Evolutionary conservation across 352 stramenopile species (phyloP).

Genomic region (Phytophthora rubi): DNA sequence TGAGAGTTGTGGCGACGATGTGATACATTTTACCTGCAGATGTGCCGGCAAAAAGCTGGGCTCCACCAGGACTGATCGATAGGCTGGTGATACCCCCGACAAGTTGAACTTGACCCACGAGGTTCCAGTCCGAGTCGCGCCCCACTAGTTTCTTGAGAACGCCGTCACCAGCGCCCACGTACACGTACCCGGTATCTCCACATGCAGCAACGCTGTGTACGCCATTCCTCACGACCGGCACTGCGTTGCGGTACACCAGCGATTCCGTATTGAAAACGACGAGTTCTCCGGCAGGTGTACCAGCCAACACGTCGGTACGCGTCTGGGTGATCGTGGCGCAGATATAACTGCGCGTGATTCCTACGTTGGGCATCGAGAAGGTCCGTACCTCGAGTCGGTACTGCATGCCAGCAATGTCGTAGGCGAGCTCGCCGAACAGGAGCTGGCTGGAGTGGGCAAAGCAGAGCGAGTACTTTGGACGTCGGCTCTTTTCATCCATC

Average conservation of each 20-base stretch:
- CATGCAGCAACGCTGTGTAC: slow-evolving; percentile 83
- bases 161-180: slow-evolving; percentile 86
- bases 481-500: slow-evolving; percentile 71
- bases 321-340: slow-evolving; percentile 63
- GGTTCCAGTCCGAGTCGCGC: slow-evolving; percentile 79
- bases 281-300: slow-evolving; percentile 80
- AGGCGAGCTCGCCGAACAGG: slow-evolving; percentile 63
- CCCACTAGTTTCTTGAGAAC: slow-evolving; percentile 87
- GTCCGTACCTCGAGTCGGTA: slow-evolving; percentile 73
- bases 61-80: slow-evolving; percentile 60
- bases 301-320: slow-evolving; percentile 65
- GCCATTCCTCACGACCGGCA: slow-evolving; percentile 68
- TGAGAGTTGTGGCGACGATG: slow-evolving; percentile 56
- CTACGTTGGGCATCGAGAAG: slow-evolving; percentile 78
- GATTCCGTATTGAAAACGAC: slow-evolving; percentile 85
- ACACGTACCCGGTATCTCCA: slow-evolving; percentile 66
- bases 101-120: slow-evolving; percentile 83
- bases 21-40: slow-evolving; percentile 81
- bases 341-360: slow-evolving; percentile 71
- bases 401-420: slow-evolving; percentile 81
- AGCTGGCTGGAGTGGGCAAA: slow-evolving; percentile 78
- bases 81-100: slow-evolving; percentile 83
- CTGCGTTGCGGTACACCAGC: slow-evolving; percentile 66
- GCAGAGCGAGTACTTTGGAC: slow-evolving; percentile 70
- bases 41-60: slow-evolving; percentile 69